phyloP scores from a whole-genome alignment of 2,329 filamentous ascomycete genomes.

The Myriangium duriaei region DNA sequence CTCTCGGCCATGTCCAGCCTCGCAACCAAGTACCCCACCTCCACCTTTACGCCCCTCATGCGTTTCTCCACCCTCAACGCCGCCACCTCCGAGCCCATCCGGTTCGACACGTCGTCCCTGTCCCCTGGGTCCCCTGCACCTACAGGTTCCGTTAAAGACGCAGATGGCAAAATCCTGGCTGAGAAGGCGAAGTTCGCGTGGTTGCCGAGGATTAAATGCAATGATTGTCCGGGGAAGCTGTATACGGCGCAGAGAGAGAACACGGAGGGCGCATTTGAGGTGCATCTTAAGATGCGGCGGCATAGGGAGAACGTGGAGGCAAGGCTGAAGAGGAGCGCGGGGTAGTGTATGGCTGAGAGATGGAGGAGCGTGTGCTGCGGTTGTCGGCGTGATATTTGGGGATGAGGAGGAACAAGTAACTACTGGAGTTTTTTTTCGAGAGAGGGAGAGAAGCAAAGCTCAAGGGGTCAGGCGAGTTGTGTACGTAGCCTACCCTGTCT shows the following conservation, averaged over 20 bases:
- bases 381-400: too few species aligned
- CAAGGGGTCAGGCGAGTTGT: too few species aligned
- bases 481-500: too few species aligned
- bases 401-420: too few species aligned
- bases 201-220: constrained; percentile 78
- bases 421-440: too few species aligned
- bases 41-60: constrained; percentile 84
- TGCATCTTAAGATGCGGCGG: constrained; percentile 73
- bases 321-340: constrained; percentile 8
- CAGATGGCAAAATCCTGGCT: constrained; percentile 5
- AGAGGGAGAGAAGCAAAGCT: too few species aligned
- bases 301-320: constrained; percentile 36
- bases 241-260: constrained; percentile 82
- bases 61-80: constrained; percentile 72
- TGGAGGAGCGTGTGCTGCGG: too few species aligned
- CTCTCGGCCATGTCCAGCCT: constrained; percentile 58
- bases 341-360: background rate
- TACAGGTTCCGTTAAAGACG: constrained; percentile 49
- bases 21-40: constrained; percentile 57
- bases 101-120: constrained; percentile 31
- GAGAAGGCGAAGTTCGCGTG: constrained; percentile 48
- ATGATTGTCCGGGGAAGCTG: constrained; percentile 84
- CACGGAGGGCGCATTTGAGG: constrained; percentile 82
- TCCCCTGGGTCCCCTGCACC: constrained; percentile 39
- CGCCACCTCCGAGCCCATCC: constrained; percentile 52